phyloP scores from a whole-genome alignment of 495 filamentous ascomycete species.

The Xylaria longipes region DNA sequence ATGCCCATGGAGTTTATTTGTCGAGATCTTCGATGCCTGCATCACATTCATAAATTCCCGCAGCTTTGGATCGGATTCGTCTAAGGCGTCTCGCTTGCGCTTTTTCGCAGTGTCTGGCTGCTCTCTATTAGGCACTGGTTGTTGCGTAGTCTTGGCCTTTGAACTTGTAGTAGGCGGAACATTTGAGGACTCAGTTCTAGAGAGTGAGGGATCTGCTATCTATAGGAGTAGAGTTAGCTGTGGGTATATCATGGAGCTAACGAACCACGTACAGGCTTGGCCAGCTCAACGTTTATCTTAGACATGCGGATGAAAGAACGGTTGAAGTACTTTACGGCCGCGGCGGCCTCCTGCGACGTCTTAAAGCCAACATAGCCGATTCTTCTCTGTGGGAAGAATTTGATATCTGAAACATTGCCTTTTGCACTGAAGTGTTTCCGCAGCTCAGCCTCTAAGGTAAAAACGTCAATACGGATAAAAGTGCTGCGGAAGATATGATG shows the following conservation, averaged over 20 bases:
- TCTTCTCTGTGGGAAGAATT: slow-evolving; percentile 82
- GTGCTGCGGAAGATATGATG: slow-evolving; percentile 60
- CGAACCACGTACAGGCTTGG: slow-evolving; percentile 71
- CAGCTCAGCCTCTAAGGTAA: slow-evolving; percentile 62
- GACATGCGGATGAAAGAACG: slow-evolving; percentile 94
- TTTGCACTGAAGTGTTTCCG: slow-evolving; percentile 81
- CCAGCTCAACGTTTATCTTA: slow-evolving; percentile 91
- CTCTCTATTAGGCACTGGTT: slow-evolving; percentile 13
- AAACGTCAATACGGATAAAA: slow-evolving; percentile 46
- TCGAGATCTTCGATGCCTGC: slow-evolving; percentile 70
- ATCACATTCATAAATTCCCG: slow-evolving; percentile 87
- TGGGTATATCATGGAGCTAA: slow-evolving; percentile 8
- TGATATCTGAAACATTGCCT: slow-evolving; percentile 85
- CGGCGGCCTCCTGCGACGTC: slow-evolving; percentile 74
- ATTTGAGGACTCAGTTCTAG: slow-evolving; percentile 26
- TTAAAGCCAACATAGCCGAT: slow-evolving; percentile 98
- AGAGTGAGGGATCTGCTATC: slow-evolving; percentile 43
- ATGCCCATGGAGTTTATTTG: slow-evolving; percentile 63
- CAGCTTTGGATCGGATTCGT: slow-evolving; percentile 74
- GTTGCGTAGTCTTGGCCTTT: slow-evolving; percentile 18
- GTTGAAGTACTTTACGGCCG: slow-evolving; percentile 93
- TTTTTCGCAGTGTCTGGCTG: slow-evolving; percentile 46
- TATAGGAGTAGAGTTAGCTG: slow-evolving; percentile 26
- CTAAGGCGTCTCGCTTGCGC: slow-evolving; percentile 57
- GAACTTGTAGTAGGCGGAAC: slow-evolving; percentile 23